Conservation (phyloP, 164 flowering plant species). For the Saururus chinensis region DNA sequence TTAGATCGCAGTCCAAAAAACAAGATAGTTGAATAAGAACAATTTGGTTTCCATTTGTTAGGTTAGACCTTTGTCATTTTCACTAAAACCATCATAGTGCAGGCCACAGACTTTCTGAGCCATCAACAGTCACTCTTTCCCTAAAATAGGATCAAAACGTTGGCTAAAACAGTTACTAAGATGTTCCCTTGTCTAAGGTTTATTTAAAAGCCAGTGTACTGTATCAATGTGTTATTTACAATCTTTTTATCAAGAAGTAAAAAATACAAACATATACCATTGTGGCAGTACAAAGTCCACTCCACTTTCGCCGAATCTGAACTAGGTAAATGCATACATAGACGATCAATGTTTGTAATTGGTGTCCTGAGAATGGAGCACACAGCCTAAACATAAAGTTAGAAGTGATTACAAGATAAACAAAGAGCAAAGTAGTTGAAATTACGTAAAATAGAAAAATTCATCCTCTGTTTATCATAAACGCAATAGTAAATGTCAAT, state of each 20-base stretch:
- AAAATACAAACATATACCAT: conserved; percentile 28
- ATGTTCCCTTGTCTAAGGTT: not conserved
- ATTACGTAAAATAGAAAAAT: not conserved
- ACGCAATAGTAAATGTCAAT: not conserved
- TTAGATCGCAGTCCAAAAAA: not conserved
- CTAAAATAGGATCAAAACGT: too few relatives aligned
- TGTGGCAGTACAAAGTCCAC: conserved; percentile 66
- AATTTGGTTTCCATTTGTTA: not conserved
- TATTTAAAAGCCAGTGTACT: not conserved
- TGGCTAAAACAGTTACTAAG: not conserved
- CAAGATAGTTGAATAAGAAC: not conserved
- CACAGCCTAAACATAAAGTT: conserved; percentile 46
- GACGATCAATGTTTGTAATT: conserved; percentile 49
- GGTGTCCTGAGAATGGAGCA: conserved; percentile 92
- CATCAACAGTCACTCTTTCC: too few relatives aligned
- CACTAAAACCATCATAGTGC: not conserved
- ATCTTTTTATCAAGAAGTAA: not conserved
- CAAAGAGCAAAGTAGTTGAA: too few relatives aligned
- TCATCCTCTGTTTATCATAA: not conserved
- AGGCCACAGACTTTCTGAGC: not conserved
- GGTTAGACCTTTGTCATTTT: not conserved
- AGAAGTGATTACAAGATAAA: conserved; percentile 1
- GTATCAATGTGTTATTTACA: not conserved
- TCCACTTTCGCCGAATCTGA: conserved; percentile 77
- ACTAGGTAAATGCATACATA: conserved; percentile 43